Evolutionary conservation across 192 early-diverging fungal genomes (phyloP).

Genomic region (Borealophlyctis nickersoniae): DNA sequence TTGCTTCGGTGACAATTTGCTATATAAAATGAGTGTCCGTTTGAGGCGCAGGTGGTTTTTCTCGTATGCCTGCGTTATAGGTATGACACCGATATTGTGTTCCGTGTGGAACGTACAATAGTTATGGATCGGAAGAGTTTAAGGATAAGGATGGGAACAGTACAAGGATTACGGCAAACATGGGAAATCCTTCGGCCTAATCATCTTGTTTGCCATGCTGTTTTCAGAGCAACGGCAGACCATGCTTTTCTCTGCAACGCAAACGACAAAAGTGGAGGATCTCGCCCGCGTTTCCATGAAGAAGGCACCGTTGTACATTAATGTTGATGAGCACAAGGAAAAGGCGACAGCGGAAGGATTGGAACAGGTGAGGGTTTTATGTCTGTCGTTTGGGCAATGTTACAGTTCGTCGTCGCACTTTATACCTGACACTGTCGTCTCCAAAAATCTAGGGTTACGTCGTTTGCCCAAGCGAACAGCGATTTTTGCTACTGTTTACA

Average conservation of each 20-base stretch:
- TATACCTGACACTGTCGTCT: background rate
- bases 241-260: constrained; percentile 98
- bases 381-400: too few species aligned
- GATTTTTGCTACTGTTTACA: constrained; percentile 97
- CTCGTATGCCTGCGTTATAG: constrained; percentile 25
- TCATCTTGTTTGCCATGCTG: background rate
- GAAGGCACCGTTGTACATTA: constrained; percentile 96
- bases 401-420: background rate
- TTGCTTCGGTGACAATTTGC: constrained; percentile 7
- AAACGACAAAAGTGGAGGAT: constrained; percentile 98
- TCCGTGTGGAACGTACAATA: too few species aligned
- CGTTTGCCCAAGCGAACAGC: constrained; percentile 83
- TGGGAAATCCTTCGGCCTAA: background rate
- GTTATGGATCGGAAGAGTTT: too few species aligned
- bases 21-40: constrained; percentile 20
- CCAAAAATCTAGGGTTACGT: constrained; percentile 72
- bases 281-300: constrained; percentile 97
- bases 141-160: too few species aligned
- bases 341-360: constrained; percentile 92
- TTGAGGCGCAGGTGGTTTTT: constrained; percentile 24
- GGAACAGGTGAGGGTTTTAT: too few species aligned
- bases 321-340: constrained; percentile 96
- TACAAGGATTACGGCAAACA: background rate
- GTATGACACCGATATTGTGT: constrained; percentile 27
- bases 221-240: constrained; percentile 83